Base-by-base conservation (phyloP, 768 basidiomycete genomes). In the Amyloporia xantha region DNA sequence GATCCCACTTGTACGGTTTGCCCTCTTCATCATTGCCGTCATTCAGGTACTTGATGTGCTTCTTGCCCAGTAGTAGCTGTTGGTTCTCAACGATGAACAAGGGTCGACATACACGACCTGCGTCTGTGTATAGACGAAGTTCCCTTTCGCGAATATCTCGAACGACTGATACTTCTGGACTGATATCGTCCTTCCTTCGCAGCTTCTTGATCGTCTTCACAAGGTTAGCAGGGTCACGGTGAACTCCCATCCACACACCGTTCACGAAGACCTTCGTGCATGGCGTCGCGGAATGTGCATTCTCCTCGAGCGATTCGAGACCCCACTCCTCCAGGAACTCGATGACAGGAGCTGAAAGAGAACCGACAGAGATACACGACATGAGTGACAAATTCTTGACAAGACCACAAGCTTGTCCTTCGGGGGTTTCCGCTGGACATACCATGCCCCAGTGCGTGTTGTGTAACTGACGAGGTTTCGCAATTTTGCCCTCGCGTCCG, bases 371-470 rank as follows among this genome's bases (percentile, higher is more conserved):
- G 51, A 98, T 96, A 67, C 92, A 95, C 3, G 95, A 73, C 93
- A 98, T 95, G 56, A 98, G 81, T 0, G 96, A 91, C 49, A 99
- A 71, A 68, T 99, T 98, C 73, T 99, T 98, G 69, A 98, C 96
- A 38, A 98, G 79, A 69, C 96, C 96, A 69, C 96, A 99, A 52
- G 96, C 96, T 66, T 98, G 96, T 40, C 96, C 96, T 81, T 99
- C 96, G 1, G 96, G 96, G 3, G 96, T 99, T 67, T 99, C 96
- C 33, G 96, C 96, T 37, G 96, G 96, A 63, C 96, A 99, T 17
- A 99, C 96, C 96, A 99, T 98, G 30, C 96, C 96, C 96, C 96
- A 99, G 60, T 99, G 96, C 1, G 96, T 97, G 61, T 99, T 99
- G 67, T 99, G 96, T 48, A 99, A 73, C 60, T 99, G 96, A 59